Conservation (phyloP, 345 rosid species). For the Populus euphratica region DNA sequence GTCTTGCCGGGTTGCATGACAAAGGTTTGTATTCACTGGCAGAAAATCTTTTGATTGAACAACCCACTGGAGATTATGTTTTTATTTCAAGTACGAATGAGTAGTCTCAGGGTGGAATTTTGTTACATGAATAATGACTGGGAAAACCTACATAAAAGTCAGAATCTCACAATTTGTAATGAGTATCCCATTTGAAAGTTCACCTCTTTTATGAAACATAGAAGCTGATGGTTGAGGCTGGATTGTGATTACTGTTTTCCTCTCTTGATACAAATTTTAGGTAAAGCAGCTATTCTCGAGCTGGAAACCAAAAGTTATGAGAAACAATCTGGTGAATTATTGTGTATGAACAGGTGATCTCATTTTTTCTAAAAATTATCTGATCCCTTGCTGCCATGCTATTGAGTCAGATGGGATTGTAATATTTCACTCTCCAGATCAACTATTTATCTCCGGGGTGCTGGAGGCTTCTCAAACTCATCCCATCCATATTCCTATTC, state of each 20-base stretch:
- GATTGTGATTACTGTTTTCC: not conserved
- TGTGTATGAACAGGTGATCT: slow-evolving; percentile 76
- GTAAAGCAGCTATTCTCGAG: slow-evolving; percentile 86
- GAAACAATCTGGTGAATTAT: slow-evolving; percentile 59
- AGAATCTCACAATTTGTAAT: not conserved
- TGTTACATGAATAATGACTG: not conserved
- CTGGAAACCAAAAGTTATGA: slow-evolving; percentile 70
- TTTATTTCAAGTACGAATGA: not conserved
- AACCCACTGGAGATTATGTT: not conserved
- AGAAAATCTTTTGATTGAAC: not conserved
- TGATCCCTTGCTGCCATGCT: slow-evolving; percentile 3
- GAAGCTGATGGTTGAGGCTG: not conserved
- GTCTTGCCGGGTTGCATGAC: slow-evolving; percentile 83
- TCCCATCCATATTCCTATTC: slow-evolving; percentile 66
- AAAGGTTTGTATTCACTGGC: slow-evolving; percentile 52
- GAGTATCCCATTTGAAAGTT: not conserved
- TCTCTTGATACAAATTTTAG: slow-evolving; percentile 33
- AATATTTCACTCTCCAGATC: slow-evolving; percentile 37
- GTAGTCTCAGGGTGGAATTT: not conserved
- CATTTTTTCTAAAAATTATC: slow-evolving; percentile 10
- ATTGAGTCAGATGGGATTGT: slow-evolving; percentile 10
- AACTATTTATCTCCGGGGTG: slow-evolving; percentile 69
- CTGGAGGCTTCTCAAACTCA: slow-evolving; percentile 87
- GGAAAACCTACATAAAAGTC: not conserved
- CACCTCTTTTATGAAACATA: not conserved